Conservation (phyloP, 2,329 filamentous ascomycete genomes). For the Fusarium albidum region DNA sequence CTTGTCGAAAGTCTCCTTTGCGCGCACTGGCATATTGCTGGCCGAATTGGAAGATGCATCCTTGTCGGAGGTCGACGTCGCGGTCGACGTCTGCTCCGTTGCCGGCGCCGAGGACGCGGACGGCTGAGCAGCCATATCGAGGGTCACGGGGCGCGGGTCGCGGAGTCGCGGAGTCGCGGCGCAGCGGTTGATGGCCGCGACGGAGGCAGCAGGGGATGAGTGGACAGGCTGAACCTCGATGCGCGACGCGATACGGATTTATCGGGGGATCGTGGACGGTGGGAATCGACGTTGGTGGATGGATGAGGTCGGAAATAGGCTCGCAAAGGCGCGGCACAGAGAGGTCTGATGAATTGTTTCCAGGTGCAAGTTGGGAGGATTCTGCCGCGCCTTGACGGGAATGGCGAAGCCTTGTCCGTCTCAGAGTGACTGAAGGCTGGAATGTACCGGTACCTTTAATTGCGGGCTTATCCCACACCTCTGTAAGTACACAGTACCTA, state of each 20-base stretch:
- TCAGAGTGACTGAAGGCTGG: constrained; percentile 13
- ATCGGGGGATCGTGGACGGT: constrained; percentile 21
- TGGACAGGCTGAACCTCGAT: constrained; percentile 23
- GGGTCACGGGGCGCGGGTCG: constrained; percentile 35
- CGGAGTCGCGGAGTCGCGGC: constrained; percentile 39
- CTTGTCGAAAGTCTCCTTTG: constrained; percentile 64
- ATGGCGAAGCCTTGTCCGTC: constrained; percentile 26
- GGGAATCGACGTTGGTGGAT: constrained; percentile 22
- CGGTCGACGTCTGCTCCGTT: constrained; percentile 44
- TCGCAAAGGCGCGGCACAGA: constrained; percentile 28
- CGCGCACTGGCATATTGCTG: constrained; percentile 53
- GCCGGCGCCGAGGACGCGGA: constrained; percentile 46
- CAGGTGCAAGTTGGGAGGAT: constrained; percentile 32
- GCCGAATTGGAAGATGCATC: constrained; percentile 37
- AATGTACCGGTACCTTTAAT: constrained; percentile 26
- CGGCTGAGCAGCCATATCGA: constrained; percentile 55
- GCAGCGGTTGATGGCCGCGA: constrained; percentile 48
- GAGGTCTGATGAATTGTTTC: constrained; percentile 29
- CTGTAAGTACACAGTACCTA: too few relatives aligned
- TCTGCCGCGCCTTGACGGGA: constrained; percentile 36
- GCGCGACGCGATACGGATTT: constrained; percentile 19
- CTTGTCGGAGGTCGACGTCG: constrained; percentile 43
- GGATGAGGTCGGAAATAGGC: constrained; percentile 9
- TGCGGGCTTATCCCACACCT: too few relatives aligned
- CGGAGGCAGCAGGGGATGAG: constrained; percentile 39